A percentile compares a stretch with the other conserved stretches of the same genome.
phyloP scores from a whole-genome alignment of 371 early-diverging fungal genomes.

The Actinomortierella ambigua region DNA sequence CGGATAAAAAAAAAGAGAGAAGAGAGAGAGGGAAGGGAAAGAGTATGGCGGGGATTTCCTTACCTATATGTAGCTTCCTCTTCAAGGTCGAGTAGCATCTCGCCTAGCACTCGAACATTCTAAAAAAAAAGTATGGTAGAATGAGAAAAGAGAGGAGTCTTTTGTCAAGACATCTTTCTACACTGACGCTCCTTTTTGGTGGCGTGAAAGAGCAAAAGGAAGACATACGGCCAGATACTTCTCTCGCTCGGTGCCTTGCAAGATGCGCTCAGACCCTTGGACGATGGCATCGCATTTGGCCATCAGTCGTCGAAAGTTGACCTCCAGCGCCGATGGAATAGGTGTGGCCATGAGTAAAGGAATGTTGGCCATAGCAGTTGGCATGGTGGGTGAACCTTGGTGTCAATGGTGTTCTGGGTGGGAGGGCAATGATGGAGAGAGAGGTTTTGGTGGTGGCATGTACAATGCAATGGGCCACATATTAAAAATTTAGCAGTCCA shows the following conservation, averaged over 20 bases:
- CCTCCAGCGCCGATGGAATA: constrained; percentile 20
- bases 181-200: too few species aligned
- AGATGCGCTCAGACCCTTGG: constrained; percentile 21
- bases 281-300: constrained; percentile 30
- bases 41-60: too few species aligned
- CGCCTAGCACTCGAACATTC: constrained; percentile 26
- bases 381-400: too few species aligned
- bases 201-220: neutral
- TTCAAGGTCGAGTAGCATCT: constrained; percentile 23
- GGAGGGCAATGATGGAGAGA: too few species aligned
- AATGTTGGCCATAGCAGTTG: too few species aligned
- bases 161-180: too few species aligned
- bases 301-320: constrained; percentile 37
- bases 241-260: constrained; percentile 29
- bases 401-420: too few species aligned
- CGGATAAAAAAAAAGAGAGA: neutral
- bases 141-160: neutral
- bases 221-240: constrained; percentile 17
- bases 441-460: too few species aligned
- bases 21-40: too few species aligned
- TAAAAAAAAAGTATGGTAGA: constrained; percentile 2
- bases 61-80: constrained; percentile 24
- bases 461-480: too few species aligned
- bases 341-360: too few species aligned
- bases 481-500: too few species aligned